Conservation (phyloP, 345 rosid genomes). For the Ceriops tagal region DNA sequence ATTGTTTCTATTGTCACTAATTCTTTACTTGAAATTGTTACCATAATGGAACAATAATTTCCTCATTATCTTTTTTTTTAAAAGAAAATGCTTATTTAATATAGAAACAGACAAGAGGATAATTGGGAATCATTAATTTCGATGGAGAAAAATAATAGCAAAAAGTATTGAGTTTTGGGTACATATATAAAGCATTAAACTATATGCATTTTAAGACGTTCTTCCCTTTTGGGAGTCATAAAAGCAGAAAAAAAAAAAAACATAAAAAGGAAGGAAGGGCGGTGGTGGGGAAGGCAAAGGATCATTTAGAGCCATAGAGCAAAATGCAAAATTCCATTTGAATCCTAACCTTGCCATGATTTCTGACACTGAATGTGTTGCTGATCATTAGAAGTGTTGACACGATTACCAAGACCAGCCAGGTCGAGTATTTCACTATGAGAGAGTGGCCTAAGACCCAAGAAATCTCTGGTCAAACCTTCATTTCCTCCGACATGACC, state of each 20-base stretch:
- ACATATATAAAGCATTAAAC: slow-evolving; percentile 13
- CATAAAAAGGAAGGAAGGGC: neutral
- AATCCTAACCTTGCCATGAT: slow-evolving; percentile 63
- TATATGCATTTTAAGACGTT: slow-evolving; percentile 13
- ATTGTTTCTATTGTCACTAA: too few relatives aligned
- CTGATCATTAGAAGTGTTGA: slow-evolving; percentile 42
- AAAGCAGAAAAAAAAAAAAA: slow-evolving; percentile 4
- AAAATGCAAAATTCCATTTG: neutral
- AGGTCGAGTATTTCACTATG: slow-evolving; percentile 68
- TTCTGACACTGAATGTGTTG: slow-evolving; percentile 44
- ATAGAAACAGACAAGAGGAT: neutral
- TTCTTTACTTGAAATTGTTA: too few relatives aligned
- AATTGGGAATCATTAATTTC: neutral
- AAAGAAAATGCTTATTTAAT: too few relatives aligned
- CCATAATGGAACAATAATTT: too few relatives aligned
- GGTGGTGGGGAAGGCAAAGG: slow-evolving; percentile 6
- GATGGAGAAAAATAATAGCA: neutral
- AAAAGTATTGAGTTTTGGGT: slow-evolving; percentile 4
- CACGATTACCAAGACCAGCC: slow-evolving; percentile 60
- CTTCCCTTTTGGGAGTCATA: slow-evolving; percentile 48
- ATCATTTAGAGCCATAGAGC: slow-evolving; percentile 2
- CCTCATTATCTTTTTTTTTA: too few relatives aligned
- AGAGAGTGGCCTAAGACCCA: slow-evolving; percentile 66
- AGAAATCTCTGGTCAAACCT: slow-evolving; percentile 81
- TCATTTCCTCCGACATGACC: slow-evolving; percentile 26